Percentiles rank a stretch among this genome's conserved stretches.
Conservation (phyloP, 805 yeast species). For the Martiniozyma abietophila region DNA sequence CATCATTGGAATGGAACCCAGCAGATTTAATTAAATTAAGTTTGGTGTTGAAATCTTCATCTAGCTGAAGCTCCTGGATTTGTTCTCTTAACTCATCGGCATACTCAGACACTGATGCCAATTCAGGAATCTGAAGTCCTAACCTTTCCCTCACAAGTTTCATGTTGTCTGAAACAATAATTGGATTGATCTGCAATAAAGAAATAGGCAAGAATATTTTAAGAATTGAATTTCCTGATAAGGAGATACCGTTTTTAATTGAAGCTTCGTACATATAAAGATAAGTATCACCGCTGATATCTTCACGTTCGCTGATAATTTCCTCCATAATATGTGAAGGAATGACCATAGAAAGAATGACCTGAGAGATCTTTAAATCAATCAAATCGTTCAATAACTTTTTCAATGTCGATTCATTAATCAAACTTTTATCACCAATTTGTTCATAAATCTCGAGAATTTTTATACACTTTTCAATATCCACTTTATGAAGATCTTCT, state of each 20-base stretch:
- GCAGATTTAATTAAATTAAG: conserved; percentile 14
- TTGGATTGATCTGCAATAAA: conserved; percentile 5
- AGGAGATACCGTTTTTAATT: conserved; percentile 11
- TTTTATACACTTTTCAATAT: conserved; percentile 9
- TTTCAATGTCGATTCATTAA: conserved; percentile 8
- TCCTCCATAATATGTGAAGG: conserved; percentile 11
- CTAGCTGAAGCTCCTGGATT: conserved; percentile 14
- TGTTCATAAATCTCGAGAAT: conserved; percentile 12
- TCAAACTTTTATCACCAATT: conserved; percentile 10
- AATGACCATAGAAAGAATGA: conserved; percentile 12
- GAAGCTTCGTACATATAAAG: conserved; percentile 16
- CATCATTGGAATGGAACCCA: conserved; percentile 20
- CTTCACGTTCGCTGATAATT: conserved; percentile 2
- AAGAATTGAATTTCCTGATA: conserved; percentile 12
- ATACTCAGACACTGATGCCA: conserved; percentile 10
- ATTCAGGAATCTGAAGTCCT: conserved; percentile 1
- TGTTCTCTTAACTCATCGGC: conserved; percentile 12
- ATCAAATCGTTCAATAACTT: conserved; percentile 15
- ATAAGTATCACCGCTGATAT: conserved; percentile 15
- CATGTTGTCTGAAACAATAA: conserved; percentile 12
- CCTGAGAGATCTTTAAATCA: conserved; percentile 13
- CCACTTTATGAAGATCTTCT: conserved; percentile 15
- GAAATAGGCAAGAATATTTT: conserved; percentile 18
- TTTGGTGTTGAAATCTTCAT: conserved; percentile 10
- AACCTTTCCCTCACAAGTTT: conserved; percentile 4